phyloP scores from a whole-genome alignment of 1,139 yeast species.

The Kodamaea alishanica region DNA sequence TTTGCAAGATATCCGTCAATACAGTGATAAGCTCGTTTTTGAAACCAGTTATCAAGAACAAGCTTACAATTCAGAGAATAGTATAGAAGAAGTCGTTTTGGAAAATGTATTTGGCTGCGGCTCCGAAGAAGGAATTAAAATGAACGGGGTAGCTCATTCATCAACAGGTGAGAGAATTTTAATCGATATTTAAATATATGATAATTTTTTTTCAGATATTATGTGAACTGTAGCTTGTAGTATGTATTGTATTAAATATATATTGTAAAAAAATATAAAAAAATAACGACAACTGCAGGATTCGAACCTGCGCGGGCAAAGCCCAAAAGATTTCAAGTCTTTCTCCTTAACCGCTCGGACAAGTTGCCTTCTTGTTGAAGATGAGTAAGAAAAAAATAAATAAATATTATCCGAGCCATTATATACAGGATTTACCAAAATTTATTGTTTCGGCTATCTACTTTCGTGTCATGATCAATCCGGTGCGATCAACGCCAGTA shows the following conservation, averaged over 20 bases:
- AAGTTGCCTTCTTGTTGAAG: constrained; percentile 19
- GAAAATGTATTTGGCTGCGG: constrained; percentile 43
- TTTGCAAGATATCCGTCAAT: neutral
- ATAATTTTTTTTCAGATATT: no score
- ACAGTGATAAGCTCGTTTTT: constrained; percentile 6
- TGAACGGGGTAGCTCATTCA: constrained; percentile 37
- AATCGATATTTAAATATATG: constrained; percentile 5
- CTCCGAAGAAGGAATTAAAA: constrained; percentile 42
- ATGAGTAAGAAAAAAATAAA: no score
- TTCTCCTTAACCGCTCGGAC: constrained; percentile 40
- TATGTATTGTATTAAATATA: no score
- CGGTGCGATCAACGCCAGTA: no score
- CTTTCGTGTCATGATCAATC: no score
- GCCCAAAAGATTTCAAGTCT: constrained; percentile 43
- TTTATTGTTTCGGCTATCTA: no score
- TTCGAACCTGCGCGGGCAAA: constrained; percentile 56
- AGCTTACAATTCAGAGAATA: constrained; percentile 16
- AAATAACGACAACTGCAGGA: constrained; percentile 42
- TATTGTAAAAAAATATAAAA: constrained; percentile 3
- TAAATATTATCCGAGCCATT: no score
- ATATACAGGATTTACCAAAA: no score
- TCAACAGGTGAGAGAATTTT: constrained; percentile 41
- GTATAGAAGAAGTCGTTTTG: constrained; percentile 11
- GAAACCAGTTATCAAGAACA: constrained; percentile 36
- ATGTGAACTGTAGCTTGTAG: no score